phyloP scores from a whole-genome alignment of 192 early-diverging fungal genomes.

The Coemansia sp. region DNA sequence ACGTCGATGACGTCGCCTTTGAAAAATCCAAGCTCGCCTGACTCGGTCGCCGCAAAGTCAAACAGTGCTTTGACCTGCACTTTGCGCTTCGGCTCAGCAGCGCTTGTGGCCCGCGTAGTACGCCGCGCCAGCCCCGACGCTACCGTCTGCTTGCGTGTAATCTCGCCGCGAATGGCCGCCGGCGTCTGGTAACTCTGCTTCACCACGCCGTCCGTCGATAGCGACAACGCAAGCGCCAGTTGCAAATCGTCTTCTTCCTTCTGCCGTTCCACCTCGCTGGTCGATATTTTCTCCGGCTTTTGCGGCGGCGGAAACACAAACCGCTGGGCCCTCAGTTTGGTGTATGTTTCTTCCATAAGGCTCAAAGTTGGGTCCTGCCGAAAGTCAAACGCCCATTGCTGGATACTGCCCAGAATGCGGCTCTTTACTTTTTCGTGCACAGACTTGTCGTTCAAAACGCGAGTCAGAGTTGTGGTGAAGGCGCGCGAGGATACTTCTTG shows the following conservation, averaged over 20 bases:
- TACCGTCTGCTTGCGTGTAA: slow-evolving; percentile 46
- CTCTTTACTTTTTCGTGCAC: slow-evolving; percentile 79
- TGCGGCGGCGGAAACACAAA: slow-evolving; percentile 74
- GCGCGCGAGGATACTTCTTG: slow-evolving; percentile 83
- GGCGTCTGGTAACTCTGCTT: slow-evolving; percentile 21
- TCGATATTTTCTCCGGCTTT: slow-evolving; percentile 75
- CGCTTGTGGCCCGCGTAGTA: slow-evolving; percentile 23
- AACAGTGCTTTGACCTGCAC: slow-evolving; percentile 90
- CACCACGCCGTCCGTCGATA: slow-evolving; percentile 57
- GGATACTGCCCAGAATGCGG: slow-evolving; percentile 82
- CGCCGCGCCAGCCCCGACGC: slow-evolving; percentile 6
- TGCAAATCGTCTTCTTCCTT: slow-evolving; percentile 96
- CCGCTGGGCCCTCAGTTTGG: slow-evolving; percentile 45
- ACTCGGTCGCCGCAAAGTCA: slow-evolving; percentile 87
- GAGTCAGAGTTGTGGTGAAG: slow-evolving; percentile 77
- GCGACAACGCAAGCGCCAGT: slow-evolving; percentile 84
- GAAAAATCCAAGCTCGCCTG: slow-evolving; percentile 86
- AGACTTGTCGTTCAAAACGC: slow-evolving; percentile 69
- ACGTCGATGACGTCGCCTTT: slow-evolving; percentile 89
- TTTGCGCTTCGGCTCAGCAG: slow-evolving; percentile 49
- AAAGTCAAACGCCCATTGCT: slow-evolving; percentile 88
- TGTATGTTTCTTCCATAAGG: slow-evolving; percentile 76
- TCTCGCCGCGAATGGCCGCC: slow-evolving; percentile 46
- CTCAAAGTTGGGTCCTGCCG: slow-evolving; percentile 74
- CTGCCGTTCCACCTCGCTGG: slow-evolving; percentile 73